A percentile compares a stretch with the other conserved stretches of the same genome.
phyloP scores from a whole-genome alignment of 2,329 filamentous ascomycete species.

The Trichoderma guizhouense region DNA sequence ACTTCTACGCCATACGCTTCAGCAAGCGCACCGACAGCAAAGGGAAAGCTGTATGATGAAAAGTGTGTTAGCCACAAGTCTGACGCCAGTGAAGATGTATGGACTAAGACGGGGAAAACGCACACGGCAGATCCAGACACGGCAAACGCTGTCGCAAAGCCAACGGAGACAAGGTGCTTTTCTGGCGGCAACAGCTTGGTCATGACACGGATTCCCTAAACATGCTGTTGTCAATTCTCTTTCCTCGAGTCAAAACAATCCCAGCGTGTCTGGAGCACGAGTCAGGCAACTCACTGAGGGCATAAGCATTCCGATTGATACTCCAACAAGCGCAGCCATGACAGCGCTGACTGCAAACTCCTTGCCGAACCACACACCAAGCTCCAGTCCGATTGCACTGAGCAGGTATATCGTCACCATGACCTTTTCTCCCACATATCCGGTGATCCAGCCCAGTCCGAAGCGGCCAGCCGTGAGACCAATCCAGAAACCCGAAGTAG shows the following conservation, averaged over 20 bases:
- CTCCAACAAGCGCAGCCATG: constrained; percentile 48
- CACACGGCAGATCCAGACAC: constrained; percentile 64
- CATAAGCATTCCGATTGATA: constrained; percentile 18
- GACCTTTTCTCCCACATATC: constrained; percentile 67
- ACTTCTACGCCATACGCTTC: constrained; percentile 53
- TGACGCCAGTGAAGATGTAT: neutral
- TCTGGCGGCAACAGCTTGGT: constrained; percentile 71
- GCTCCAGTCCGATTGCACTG: constrained; percentile 60
- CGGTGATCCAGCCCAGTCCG: constrained; percentile 68
- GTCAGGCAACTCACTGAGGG: constrained; percentile 8
- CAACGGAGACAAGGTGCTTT: constrained; percentile 73
- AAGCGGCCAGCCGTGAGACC: constrained; percentile 71
- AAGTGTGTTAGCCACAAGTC: neutral
- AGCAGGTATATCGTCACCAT: constrained; percentile 62
- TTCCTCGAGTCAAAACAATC: neutral
- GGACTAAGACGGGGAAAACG: neutral
- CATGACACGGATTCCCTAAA: constrained; percentile 16
- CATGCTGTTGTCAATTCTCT: neutral
- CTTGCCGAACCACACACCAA: constrained; percentile 79
- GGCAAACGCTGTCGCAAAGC: constrained; percentile 76
- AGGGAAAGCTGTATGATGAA: constrained; percentile 43
- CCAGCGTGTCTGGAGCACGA: neutral
- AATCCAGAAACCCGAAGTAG: constrained; percentile 77
- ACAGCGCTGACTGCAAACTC: constrained; percentile 72
- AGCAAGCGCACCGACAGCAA: constrained; percentile 68